Evolutionary conservation across 805 yeast species (phyloP), one percentile per base, ranked within the genome.

Genomic region (Candida montana): DNA sequence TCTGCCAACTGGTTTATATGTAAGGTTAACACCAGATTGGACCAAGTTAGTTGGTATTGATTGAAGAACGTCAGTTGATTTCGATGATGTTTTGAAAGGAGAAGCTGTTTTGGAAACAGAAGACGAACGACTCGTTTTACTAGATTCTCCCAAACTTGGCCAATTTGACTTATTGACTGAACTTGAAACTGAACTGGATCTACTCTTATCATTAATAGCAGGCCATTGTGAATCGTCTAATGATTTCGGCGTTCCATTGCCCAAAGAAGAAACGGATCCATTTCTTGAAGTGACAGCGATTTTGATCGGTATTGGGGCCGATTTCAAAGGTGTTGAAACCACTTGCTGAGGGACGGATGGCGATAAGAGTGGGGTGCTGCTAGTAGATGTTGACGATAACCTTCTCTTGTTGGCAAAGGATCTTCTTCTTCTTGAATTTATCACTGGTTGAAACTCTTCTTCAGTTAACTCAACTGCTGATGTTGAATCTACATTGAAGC

Each of bases 401-500:
- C 55, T 34, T 37, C 44, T 41, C 41, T 53, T 47, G 13, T 42
- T 42, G 13, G 52, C 43, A 2, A 68, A 57, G 2, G 63, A 54
- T 45, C 66, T 57, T 18, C 61, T 52, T 39, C 63, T 58, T 32
- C 58, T 51, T 27, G 55, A 57, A 20, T 50, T 63, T 16, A 50
- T 42, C 10, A 65, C 72, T 9, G 61, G 53, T 29, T 58, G 58
- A 45, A 69, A 67, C 18, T 58, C 61, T 7, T 59, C 61, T 13
- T 48, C 55, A 9, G 44, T 48, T 27, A 51, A 57, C 16, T 58
- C 65, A 34, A 63, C 38, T 7, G 62, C 64, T 20, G 53, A 53
- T 2, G 18, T 9, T 8, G 53, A 49, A 18, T 54, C 55, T 9
- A 24, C 16, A 17, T 27, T 31, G 13, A 41, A 26, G 26, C 47